Evolutionary conservation across 75 land plant genomes (phyloP), one percentile per base, ranked within the genome.

Genomic region (Pseudotsuga menziesii): DNA sequence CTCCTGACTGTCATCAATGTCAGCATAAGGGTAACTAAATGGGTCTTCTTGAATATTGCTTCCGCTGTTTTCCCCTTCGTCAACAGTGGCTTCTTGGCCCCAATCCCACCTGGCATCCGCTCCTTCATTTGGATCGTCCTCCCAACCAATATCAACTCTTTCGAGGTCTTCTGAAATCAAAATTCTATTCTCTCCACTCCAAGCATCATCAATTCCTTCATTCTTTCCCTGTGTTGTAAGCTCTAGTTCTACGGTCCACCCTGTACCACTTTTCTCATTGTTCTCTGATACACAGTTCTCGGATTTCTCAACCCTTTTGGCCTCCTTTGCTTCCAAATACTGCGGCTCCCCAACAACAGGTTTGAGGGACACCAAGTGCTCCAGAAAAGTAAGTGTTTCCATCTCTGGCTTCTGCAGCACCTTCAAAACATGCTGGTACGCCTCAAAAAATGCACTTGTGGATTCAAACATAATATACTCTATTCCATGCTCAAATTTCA

Each of bases 371-470:
- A 82, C 69, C 57, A 82, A 56, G 55, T 82, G 77, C 61, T 61
- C 76, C 35, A 35, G 17, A 74, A 82, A 82, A 8, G 63, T 69
- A 5, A 82, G 14, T 27, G 4, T 48, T 52, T 56, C 59, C 83
- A 82, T 73, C 14, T 82, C 83, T 20, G 17, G 20, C 72, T 60
- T 82, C 71, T 80, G 76, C 27, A 82, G 58, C 23, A 69, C 82
- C 25, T 39, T 57, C 32, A 82, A 56, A 32, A 80, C 82, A 64
- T 82, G 84, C 41, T 61, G 82, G 52, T 82, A 82, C 17, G 84
- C 84, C 74, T 82, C 84, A 62, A 82, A 82, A 56, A 60, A 82
- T 54, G 84, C 84, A 74, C 77, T 59, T 12, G 83, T 64, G 26
- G 84, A 82, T 54, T 82, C 84, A 27, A 82, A 58, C 83, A 82